Evolutionary conservation across 2,329 filamentous ascomycete genomes (phyloP).

Genomic region (Byssothecium circinans): DNA sequence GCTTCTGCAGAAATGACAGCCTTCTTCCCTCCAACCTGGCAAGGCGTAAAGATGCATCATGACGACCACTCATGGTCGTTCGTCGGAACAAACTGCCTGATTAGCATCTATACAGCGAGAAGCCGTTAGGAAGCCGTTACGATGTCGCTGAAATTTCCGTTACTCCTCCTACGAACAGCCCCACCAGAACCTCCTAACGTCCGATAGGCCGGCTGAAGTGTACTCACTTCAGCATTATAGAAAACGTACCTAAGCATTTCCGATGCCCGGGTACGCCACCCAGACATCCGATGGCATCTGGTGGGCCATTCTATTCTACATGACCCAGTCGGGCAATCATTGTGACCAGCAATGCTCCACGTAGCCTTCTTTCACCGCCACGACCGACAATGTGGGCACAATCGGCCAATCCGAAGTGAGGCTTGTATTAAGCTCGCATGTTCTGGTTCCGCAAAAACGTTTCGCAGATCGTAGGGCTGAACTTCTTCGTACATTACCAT

Average conservation of each 20-base stretch:
- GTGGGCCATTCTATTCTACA: background rate
- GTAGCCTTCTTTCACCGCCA: background rate
- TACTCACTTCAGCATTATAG: background rate
- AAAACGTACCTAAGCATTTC: background rate
- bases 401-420: constrained; percentile 1
- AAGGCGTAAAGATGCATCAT: background rate
- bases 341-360: background rate
- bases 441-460: background rate
- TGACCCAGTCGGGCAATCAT: background rate
- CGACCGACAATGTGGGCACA: background rate
- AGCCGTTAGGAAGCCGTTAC: too few relatives aligned
- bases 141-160: too few relatives aligned
- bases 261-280: too few relatives aligned
- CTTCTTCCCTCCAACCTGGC: background rate
- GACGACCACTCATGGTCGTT: background rate
- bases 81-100: background rate
- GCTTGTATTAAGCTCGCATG: background rate
- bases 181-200: too few relatives aligned
- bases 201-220: background rate
- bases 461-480: background rate
- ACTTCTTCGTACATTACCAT: background rate
- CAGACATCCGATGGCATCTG: constrained; percentile 1
- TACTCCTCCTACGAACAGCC: too few relatives aligned
- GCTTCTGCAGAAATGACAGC: background rate
- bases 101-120: background rate